Evolutionary conservation across 768 basidiomycete species (phyloP).

Genomic region (Phylloporus sp.): DNA sequence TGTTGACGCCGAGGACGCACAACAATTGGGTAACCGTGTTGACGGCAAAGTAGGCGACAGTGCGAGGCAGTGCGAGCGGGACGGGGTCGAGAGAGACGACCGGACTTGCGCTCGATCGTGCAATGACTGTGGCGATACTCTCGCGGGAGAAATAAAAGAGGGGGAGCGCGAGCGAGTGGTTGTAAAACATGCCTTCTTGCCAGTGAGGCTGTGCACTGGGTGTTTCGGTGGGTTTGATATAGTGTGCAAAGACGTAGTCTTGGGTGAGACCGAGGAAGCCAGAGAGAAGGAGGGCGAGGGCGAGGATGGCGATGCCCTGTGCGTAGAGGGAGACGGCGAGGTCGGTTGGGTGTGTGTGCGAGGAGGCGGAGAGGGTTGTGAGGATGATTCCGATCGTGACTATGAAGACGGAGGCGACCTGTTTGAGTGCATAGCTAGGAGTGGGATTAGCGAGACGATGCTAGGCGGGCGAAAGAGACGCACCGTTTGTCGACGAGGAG

Average conservation of each 20-base stretch:
- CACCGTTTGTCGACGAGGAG: slow-evolving; percentile 59
- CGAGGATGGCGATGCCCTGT: slow-evolving; percentile 68
- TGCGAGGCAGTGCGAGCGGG: slow-evolving; percentile 43
- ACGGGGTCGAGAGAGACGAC: slow-evolving; percentile 8
- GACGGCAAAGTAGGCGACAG: slow-evolving; percentile 57
- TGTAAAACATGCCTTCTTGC: slow-evolving; percentile 92
- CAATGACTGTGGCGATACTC: slow-evolving; percentile 37
- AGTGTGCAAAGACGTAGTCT: slow-evolving; percentile 66
- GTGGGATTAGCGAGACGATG: slow-evolving; percentile 2
- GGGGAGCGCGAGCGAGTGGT: slow-evolving; percentile 75
- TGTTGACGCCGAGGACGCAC: slow-evolving; percentile 83
- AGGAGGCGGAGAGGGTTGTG: slow-evolving; percentile 74
- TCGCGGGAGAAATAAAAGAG: slow-evolving; percentile 62
- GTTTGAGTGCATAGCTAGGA: slow-evolving; percentile 56
- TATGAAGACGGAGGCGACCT: slow-evolving; percentile 71
- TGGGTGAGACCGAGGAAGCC: slow-evolving; percentile 81
- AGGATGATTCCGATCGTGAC: slow-evolving; percentile 76
- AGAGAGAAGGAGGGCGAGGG: slow-evolving; percentile 71
- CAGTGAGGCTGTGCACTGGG: slow-evolving; percentile 42
- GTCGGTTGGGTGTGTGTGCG: background rate
- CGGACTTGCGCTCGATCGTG: slow-evolving; percentile 10
- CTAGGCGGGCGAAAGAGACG: slow-evolving; percentile 20
- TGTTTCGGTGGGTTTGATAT: slow-evolving; percentile 31
- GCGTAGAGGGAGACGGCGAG: slow-evolving; percentile 40
- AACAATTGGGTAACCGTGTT: slow-evolving; percentile 83